Percentiles rank a stretch among this genome's conserved stretches.
phyloP scores from a whole-genome alignment of 805 yeast species.

The Pichia gijzeniarum region DNA sequence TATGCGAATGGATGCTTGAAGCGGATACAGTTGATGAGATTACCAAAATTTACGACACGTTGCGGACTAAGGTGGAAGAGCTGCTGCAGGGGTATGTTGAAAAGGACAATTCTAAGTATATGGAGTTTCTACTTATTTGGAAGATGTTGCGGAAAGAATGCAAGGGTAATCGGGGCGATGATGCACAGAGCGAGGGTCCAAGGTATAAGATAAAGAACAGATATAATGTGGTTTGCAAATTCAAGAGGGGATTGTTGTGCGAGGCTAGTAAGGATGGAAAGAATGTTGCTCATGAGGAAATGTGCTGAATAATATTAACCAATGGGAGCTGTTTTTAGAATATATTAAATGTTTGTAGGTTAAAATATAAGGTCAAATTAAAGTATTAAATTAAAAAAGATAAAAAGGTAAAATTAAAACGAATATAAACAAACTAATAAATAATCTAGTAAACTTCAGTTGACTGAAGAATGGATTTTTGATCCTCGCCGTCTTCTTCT shows the following conservation, averaged over 20 bases:
- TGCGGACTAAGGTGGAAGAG: background rate
- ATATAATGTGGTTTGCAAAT: background rate
- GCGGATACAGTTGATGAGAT: background rate
- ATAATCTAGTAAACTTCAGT: background rate
- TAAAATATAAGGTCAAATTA: background rate
- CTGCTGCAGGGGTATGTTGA: constrained; percentile 3
- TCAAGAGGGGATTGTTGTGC: background rate
- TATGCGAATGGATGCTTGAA: constrained; percentile 9
- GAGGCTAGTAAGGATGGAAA: too few species aligned
- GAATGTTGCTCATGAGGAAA: too few species aligned
- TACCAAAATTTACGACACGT: background rate
- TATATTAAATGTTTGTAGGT: too few species aligned
- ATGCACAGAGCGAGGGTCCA: background rate
- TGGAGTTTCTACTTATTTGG: constrained; percentile 7
- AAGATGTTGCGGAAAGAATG: background rate
- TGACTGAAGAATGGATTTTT: too few species aligned
- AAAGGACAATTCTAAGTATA: constrained; percentile 6
- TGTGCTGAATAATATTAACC: too few species aligned
- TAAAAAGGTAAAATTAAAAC: background rate
- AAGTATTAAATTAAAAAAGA: background rate
- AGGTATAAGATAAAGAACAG: too few species aligned
- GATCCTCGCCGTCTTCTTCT: background rate
- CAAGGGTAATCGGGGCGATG: background rate
- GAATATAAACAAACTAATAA: background rate
- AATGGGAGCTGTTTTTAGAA: too few species aligned